A percentile compares a stretch with the other conserved stretches of the same genome.
phyloP scores from a whole-genome alignment of 495 filamentous ascomycete species.

The Melanomma pulvis-pyrius region DNA sequence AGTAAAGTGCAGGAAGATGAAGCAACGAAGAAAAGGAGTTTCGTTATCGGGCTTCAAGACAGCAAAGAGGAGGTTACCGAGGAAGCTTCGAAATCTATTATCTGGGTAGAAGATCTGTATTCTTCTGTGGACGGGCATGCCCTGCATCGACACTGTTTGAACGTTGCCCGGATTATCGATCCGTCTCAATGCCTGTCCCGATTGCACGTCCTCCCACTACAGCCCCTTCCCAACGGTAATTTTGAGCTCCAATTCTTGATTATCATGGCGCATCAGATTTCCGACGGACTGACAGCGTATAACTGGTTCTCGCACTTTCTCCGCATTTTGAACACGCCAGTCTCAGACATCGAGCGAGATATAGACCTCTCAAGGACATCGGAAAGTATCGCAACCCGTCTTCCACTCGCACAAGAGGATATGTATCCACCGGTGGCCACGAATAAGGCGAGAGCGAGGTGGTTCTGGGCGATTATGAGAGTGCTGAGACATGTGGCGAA shows the following conservation, averaged over 20 bases:
- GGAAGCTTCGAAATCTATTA: constrained; percentile 25
- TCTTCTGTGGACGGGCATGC: constrained; percentile 38
- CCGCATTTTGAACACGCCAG: constrained; percentile 38
- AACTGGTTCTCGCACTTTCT: constrained; percentile 44
- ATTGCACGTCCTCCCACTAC: constrained; percentile 42
- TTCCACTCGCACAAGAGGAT: constrained; percentile 47
- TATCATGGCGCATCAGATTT: constrained; percentile 42
- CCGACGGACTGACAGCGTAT: constrained; percentile 43
- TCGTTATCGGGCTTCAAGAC: constrained; percentile 34
- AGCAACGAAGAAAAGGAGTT: constrained; percentile 15
- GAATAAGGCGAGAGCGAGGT: constrained; percentile 40
- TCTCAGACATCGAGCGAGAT: neutral
- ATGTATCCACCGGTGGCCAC: constrained; percentile 43
- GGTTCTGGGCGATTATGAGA: constrained; percentile 46
- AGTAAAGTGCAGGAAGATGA: constrained; percentile 27
- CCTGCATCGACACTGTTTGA: constrained; percentile 42
- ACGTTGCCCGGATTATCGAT: constrained; percentile 42
- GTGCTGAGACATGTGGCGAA: constrained; percentile 44
- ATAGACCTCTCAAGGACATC: constrained; percentile 17
- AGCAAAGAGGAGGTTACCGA: constrained; percentile 26
- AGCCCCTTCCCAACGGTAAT: constrained; percentile 25
- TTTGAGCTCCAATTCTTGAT: constrained; percentile 34
- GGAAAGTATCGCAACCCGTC: constrained; percentile 15
- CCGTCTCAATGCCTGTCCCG: constrained; percentile 38
- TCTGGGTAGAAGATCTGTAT: constrained; percentile 43